phyloP scores from a whole-genome alignment of 2,329 filamentous ascomycete species.

The Penicillium sp. region DNA sequence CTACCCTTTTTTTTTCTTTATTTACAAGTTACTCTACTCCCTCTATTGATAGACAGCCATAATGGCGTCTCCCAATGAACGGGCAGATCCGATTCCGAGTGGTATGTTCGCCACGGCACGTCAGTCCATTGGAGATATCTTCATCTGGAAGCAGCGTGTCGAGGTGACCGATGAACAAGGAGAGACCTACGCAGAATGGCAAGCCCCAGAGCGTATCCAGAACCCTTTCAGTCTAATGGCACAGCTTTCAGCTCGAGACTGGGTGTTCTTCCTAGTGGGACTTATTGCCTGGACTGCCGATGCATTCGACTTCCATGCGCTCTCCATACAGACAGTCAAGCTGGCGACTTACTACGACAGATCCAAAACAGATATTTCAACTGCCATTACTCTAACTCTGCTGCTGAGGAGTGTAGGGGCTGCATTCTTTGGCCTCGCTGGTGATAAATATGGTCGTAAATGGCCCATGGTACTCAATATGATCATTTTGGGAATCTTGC shows the following conservation, averaged over 20 bases:
- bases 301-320: slow-evolving; percentile 79
- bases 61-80: slow-evolving; percentile 38
- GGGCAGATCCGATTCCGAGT: slow-evolving; percentile 65
- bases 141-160: slow-evolving; percentile 72
- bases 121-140: slow-evolving; percentile 63
- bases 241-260: slow-evolving; percentile 63
- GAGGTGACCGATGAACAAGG: slow-evolving; percentile 55
- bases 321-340: slow-evolving; percentile 75
- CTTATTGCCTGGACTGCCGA: slow-evolving; percentile 76
- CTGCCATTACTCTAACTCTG: slow-evolving; percentile 61
- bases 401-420: slow-evolving; percentile 73
- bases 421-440: slow-evolving; percentile 70
- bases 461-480: slow-evolving; percentile 80
- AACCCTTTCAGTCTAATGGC: slow-evolving; percentile 69
- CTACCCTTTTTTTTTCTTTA: neutral
- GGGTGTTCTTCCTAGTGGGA: slow-evolving; percentile 74
- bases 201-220: slow-evolving; percentile 61
- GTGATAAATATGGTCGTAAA: slow-evolving; percentile 76
- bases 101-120: slow-evolving; percentile 64
- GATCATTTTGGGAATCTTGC: slow-evolving; percentile 66
- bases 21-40: neutral
- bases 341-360: slow-evolving; percentile 58
- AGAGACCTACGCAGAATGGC: slow-evolving; percentile 67
- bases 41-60: neutral
- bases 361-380: slow-evolving; percentile 67